phyloP scores from a whole-genome alignment of 345 rosid species.

The Sonneratia caseolaris region DNA sequence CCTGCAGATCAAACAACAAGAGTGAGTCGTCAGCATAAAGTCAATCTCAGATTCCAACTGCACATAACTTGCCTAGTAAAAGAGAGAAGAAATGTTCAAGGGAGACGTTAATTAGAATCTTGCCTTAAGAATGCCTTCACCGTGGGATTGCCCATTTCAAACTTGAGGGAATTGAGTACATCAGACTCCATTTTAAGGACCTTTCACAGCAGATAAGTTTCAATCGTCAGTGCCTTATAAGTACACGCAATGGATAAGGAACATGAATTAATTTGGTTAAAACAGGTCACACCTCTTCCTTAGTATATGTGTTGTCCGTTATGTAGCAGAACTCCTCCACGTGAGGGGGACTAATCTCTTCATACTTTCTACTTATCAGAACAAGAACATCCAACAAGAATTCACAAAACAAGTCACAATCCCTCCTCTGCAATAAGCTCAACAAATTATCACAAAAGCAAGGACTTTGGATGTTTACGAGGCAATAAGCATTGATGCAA shows the following conservation, averaged over 20 bases:
- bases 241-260: background rate
- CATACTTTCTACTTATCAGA: conserved; percentile 41
- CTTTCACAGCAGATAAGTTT: conserved; percentile 17
- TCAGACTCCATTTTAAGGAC: conserved; percentile 53
- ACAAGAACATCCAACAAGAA: conserved; percentile 6
- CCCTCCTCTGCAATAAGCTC: background rate
- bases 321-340: conserved; percentile 63
- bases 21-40: background rate
- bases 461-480: conserved; percentile 29
- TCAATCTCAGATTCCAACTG: background rate
- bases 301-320: conserved; percentile 62
- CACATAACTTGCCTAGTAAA: background rate
- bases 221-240: background rate
- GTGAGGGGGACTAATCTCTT: conserved; percentile 60
- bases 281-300: conserved; percentile 29
- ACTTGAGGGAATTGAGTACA: conserved; percentile 38
- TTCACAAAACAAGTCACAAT: conserved; percentile 4
- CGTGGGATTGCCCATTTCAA: conserved; percentile 59
- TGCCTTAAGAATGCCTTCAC: conserved; percentile 46
- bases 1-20: conserved; percentile 24
- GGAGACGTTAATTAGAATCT: background rate
- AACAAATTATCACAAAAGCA: background rate
- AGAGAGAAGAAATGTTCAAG: background rate
- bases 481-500: conserved; percentile 68
- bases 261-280: background rate